A percentile compares a stretch with the other conserved stretches of the same genome.
phyloP scores from a whole-genome alignment of 805 yeast genomes.

The Pichia thaimueangensis region DNA sequence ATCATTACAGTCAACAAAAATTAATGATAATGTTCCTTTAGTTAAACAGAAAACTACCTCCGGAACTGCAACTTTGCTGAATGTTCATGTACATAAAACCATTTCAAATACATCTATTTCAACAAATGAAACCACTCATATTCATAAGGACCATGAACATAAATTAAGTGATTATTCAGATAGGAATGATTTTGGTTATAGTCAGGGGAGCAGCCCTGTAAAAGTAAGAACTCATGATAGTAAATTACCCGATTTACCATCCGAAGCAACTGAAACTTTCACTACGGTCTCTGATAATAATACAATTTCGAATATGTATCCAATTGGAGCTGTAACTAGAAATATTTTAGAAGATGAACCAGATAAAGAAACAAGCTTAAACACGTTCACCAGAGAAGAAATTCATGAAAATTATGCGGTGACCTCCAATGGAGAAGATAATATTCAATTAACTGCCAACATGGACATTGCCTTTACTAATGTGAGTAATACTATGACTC shows the following conservation, averaged over 20 bases:
- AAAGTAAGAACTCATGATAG: background rate
- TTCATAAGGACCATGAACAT: background rate
- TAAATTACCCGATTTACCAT: background rate
- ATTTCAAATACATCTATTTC: no score
- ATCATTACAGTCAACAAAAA: background rate
- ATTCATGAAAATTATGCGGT: background rate
- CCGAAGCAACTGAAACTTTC: background rate
- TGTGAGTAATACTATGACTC: background rate
- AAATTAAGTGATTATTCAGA: background rate
- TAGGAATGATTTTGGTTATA: background rate
- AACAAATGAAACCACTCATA: background rate
- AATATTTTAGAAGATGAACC: conserved; percentile 2
- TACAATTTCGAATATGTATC: conserved; percentile 12
- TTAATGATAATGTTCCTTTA: background rate
- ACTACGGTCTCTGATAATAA: background rate
- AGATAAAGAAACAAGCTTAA: conserved; percentile 3
- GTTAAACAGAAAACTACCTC: conserved; percentile 1
- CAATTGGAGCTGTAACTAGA: conserved; percentile 22
- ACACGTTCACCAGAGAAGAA: background rate
- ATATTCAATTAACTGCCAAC: no score
- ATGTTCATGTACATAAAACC: background rate
- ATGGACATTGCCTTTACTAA: background rate
- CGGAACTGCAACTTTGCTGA: background rate
- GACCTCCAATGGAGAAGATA: no score
- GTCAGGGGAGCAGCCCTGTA: background rate